Evolutionary conservation across 2,329 filamentous ascomycete genomes (phyloP).

Genomic region (Microsporum canis): DNA sequence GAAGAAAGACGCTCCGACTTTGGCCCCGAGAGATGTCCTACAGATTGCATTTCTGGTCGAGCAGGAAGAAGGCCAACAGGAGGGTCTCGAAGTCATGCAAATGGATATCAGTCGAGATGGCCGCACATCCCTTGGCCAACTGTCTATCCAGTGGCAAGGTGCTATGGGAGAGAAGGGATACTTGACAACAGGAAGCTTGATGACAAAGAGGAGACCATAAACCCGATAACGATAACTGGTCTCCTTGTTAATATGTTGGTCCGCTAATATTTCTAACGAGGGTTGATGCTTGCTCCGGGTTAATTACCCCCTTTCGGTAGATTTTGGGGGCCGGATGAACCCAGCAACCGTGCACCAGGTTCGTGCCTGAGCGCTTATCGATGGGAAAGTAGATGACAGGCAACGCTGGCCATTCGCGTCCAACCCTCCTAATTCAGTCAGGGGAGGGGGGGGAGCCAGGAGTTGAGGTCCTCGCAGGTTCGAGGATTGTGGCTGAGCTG

Average conservation of each 20-base stretch:
- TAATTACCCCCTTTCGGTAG: not conserved
- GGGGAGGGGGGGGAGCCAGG: not conserved
- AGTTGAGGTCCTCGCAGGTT: not conserved
- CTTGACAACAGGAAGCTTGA: conserved; percentile 72
- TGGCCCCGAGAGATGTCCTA: conserved; percentile 52
- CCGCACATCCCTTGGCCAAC: conserved; percentile 59
- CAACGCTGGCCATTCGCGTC: not conserved
- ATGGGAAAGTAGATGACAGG: not conserved
- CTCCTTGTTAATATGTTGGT: not conserved
- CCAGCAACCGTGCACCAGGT: not conserved
- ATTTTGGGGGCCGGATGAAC: not conserved
- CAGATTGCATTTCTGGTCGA: conserved; percentile 55
- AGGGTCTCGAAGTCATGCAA: conserved; percentile 41
- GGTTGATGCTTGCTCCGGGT: not conserved
- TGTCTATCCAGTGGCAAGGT: conserved; percentile 79
- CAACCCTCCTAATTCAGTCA: not conserved
- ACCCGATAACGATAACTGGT: not conserved
- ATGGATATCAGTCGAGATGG: conserved; percentile 40
- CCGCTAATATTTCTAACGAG: not conserved
- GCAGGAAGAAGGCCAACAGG: conserved; percentile 39
- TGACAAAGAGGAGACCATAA: conserved; percentile 31
- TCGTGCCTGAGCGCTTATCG: not conserved
- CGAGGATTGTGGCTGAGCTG: not conserved
- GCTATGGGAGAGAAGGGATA: conserved; percentile 83
- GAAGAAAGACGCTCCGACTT: conserved; percentile 32